A percentile compares a stretch with the other conserved stretches of the same genome.
phyloP scores from a whole-genome alignment of 2,329 filamentous ascomycete genomes.

The Trichoderma arundinaceum region DNA sequence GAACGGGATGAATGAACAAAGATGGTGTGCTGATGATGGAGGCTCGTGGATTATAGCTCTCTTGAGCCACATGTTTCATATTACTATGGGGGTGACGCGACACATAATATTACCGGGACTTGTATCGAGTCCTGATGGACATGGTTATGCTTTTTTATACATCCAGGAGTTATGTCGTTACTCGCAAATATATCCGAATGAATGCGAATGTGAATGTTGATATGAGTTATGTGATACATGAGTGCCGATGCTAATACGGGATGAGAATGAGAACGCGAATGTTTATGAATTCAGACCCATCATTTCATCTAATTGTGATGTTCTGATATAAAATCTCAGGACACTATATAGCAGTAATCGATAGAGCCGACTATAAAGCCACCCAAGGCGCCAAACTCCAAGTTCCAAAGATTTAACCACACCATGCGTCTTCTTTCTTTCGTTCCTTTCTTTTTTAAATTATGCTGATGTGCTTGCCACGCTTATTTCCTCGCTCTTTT shows the following conservation, averaged over 20 bases:
- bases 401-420: slow-evolving; percentile 33
- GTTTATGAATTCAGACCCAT: slow-evolving; percentile 6
- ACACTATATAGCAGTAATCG: slow-evolving; percentile 29
- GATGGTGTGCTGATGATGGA: slow-evolving; percentile 13
- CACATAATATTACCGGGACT: slow-evolving; percentile 20
- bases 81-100: slow-evolving; percentile 6
- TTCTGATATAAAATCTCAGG: slow-evolving; percentile 18
- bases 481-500: slow-evolving; percentile 46
- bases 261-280: neutral
- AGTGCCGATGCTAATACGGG: neutral
- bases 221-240: neutral
- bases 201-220: neutral
- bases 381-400: slow-evolving; percentile 44
- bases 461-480: neutral
- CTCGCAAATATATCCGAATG: neutral
- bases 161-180: neutral
- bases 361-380: slow-evolving; percentile 34
- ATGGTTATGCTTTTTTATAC: neutral
- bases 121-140: slow-evolving; percentile 14
- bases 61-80: neutral
- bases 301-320: slow-evolving; percentile 14
- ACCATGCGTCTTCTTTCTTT: neutral
- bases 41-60: slow-evolving; percentile 1
- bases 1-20: slow-evolving; percentile 9
- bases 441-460: neutral